Conservation (phyloP, 2,329 filamentous ascomycete species). For the Arthroderma sp. region DNA sequence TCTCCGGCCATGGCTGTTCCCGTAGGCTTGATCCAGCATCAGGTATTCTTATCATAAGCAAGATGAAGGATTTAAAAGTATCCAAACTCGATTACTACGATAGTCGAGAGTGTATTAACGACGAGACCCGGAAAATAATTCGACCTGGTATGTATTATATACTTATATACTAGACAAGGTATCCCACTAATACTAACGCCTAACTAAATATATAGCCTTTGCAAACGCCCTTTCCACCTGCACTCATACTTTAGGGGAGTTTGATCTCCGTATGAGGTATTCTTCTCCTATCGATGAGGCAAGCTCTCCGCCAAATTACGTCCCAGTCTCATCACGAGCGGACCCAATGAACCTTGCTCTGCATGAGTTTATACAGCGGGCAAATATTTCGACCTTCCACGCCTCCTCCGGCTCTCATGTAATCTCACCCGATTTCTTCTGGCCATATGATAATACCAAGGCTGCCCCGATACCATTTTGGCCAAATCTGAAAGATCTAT, state of each 20-base stretch:
- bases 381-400: background rate
- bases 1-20: background rate
- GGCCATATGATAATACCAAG: background rate
- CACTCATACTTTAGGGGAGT: background rate
- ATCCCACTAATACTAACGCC: too few relatives aligned
- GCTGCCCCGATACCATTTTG: background rate
- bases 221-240: background rate
- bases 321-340: background rate
- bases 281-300: background rate
- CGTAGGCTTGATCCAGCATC: background rate
- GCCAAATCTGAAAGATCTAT: background rate
- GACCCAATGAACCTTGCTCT: background rate
- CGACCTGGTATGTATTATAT: background rate
- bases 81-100: background rate
- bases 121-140: background rate
- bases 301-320: background rate
- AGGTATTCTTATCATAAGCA: background rate
- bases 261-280: too few relatives aligned
- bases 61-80: background rate
- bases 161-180: too few relatives aligned
- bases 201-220: background rate
- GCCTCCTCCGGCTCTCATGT: background rate
- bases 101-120: background rate
- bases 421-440: background rate
- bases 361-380: background rate